Evolutionary conservation across 805 yeast species (phyloP).

Genomic region (Komagataella ulmi): DNA sequence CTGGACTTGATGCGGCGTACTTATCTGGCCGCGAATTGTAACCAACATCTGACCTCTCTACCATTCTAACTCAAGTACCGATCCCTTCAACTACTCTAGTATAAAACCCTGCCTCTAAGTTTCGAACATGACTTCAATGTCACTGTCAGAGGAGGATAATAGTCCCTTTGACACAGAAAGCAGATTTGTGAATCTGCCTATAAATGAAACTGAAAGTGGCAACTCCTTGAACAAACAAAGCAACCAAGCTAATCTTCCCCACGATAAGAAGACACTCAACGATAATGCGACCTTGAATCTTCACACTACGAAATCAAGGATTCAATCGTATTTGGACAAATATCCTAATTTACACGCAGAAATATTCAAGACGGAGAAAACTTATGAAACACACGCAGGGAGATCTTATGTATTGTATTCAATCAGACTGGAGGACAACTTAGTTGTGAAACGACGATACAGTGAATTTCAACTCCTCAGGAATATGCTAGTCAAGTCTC

Average conservation of each 20-base stretch:
- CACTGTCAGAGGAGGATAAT: neutral
- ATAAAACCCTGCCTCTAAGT: neutral
- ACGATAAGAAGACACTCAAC: neutral
- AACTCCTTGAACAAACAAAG: neutral
- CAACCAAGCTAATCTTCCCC: neutral
- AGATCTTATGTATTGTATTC: slow-evolving; percentile 62
- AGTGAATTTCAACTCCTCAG: slow-evolving; percentile 85
- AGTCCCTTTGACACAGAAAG: neutral
- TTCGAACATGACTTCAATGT: neutral
- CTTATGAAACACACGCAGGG: slow-evolving; percentile 53
- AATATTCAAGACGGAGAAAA: slow-evolving; percentile 76
- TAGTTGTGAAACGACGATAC: slow-evolving; percentile 68
- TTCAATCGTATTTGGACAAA: slow-evolving; percentile 10
- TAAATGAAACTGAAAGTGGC: neutral
- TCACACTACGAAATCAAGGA: slow-evolving; percentile 15
- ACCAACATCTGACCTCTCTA: neutral
- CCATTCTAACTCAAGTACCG: neutral
- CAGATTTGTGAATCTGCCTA: neutral
- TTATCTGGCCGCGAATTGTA: neutral
- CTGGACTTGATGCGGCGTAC: neutral
- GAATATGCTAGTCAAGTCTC: slow-evolving; percentile 51
- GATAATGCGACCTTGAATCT: slow-evolving; percentile 18
- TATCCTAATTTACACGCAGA: slow-evolving; percentile 7
- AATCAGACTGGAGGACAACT: slow-evolving; percentile 38
- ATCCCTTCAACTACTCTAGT: neutral